Conservation (phyloP, 108 stramenopile species). For the Seminavis robusta region DNA sequence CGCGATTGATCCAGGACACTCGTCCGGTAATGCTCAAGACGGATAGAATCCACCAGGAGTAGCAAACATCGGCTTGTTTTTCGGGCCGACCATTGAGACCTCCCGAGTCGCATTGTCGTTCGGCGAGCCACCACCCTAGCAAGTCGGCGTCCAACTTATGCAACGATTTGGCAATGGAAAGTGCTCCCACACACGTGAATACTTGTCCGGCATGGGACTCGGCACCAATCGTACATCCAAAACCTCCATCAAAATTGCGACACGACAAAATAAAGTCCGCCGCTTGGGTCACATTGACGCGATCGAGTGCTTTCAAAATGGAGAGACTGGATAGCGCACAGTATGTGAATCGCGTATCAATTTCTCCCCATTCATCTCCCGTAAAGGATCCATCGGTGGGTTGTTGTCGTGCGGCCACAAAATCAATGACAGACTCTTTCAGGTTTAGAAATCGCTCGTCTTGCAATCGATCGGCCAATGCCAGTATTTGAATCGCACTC, state of each 20-base stretch:
- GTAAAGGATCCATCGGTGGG: constrained; percentile 91
- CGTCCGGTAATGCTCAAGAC: constrained; percentile 88
- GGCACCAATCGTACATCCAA: constrained; percentile 92
- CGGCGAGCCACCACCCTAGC: constrained; percentile 99
- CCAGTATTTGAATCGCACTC: constrained; percentile 96
- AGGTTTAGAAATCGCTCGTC: constrained; percentile 44
- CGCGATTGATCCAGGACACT: constrained; percentile 87
- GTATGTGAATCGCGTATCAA: constrained; percentile 98
- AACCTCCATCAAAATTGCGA: constrained; percentile 97
- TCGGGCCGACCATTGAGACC: constrained; percentile 96
- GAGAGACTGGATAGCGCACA: constrained; percentile 89
- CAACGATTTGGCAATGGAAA: constrained; percentile 88
- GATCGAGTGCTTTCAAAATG: constrained; percentile 60
- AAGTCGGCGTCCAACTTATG: constrained; percentile 41
- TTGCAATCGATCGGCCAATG: constrained; percentile 63
- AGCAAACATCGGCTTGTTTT: constrained; percentile 99
- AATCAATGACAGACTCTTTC: constrained; percentile 51
- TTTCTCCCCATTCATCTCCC: constrained; percentile 96
- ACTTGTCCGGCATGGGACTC: constrained; percentile 98
- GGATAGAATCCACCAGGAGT: constrained; percentile 98
- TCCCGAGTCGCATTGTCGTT: constrained; percentile 98
- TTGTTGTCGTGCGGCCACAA: constrained; percentile 88
- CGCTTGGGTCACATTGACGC: constrained; percentile 63
- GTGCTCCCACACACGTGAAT: constrained; percentile 95
- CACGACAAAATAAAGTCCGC: constrained; percentile 79